Conservation (phyloP, 2,329 filamentous ascomycete genomes). For the Fusarium austroafricanum region DNA sequence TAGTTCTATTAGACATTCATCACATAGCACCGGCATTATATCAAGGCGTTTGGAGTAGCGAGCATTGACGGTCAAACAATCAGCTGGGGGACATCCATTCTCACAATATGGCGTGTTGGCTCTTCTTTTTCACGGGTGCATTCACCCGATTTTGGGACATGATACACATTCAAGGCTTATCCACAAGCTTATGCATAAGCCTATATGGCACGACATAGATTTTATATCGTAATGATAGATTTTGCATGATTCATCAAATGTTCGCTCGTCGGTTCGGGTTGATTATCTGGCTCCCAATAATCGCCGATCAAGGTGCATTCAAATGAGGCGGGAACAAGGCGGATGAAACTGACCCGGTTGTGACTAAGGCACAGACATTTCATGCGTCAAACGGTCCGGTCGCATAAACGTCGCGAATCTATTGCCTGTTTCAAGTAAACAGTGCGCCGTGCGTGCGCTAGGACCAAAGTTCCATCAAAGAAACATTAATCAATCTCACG, state of each 20-base stretch:
- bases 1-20: constrained; percentile 33
- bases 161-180: constrained; percentile 22
- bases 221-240: constrained; percentile 33
- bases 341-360: neutral
- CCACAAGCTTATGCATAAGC: constrained; percentile 10
- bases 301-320: neutral
- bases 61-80: constrained; percentile 6
- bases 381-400: neutral
- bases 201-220: constrained; percentile 34
- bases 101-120: neutral
- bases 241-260: constrained; percentile 1
- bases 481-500: neutral
- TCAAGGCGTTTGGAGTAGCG: constrained; percentile 34
- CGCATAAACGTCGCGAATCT: neutral
- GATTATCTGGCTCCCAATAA: neutral
- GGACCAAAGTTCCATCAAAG: neutral
- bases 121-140: constrained; percentile 12
- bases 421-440: constrained; percentile 11
- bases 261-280: no score
- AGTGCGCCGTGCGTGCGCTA: neutral
- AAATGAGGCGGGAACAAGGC: neutral
- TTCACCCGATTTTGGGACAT: constrained; percentile 16
- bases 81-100: neutral
- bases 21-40: constrained; percentile 3
- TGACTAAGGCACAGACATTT: neutral